Evolutionary conservation across 1,284 basidiomycete species (phyloP).

Genomic region (Ceratobasidium sp.): DNA sequence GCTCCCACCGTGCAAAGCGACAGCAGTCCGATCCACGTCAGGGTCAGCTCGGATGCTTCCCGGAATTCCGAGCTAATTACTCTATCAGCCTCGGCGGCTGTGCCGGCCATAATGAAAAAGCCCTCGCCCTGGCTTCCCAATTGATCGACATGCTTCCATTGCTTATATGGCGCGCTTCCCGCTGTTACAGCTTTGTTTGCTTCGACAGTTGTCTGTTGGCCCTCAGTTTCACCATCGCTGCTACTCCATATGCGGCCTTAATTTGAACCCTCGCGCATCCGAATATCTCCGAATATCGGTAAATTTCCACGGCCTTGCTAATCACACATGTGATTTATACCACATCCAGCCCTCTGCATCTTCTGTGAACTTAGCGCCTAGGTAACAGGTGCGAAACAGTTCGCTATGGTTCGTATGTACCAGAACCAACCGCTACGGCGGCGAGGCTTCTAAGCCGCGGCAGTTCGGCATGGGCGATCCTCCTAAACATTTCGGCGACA

Average conservation of each 20-base stretch:
- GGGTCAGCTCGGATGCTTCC: not conserved
- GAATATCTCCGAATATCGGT: not conserved
- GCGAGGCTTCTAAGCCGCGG: too few relatives aligned
- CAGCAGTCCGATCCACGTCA: not conserved
- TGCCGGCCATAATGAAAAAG: not conserved
- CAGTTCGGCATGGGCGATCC: too few relatives aligned
- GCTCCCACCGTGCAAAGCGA: not conserved
- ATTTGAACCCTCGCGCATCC: conserved; percentile 13
- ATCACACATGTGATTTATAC: too few relatives aligned
- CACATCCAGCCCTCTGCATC: too few relatives aligned
- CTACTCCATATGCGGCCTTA: conserved; percentile 10
- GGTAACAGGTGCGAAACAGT: too few relatives aligned
- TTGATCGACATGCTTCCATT: conserved; percentile 28
- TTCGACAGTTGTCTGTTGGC: not conserved
- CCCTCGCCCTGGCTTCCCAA: not conserved
- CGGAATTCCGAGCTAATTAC: conserved; percentile 19
- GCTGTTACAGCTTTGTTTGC: not conserved
- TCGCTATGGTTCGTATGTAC: too few relatives aligned
- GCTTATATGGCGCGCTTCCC: too few relatives aligned
- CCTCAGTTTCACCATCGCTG: not conserved
- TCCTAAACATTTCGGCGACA: too few relatives aligned
- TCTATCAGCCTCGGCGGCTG: conserved; percentile 13
- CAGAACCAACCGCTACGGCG: too few relatives aligned
- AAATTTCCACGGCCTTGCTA: too few relatives aligned
- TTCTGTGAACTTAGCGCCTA: too few relatives aligned